A percentile compares a stretch with the other conserved stretches of the same genome.
phyloP scores from a whole-genome alignment of 352 stramenopile genomes.

The Globisporangium nagaii region DNA sequence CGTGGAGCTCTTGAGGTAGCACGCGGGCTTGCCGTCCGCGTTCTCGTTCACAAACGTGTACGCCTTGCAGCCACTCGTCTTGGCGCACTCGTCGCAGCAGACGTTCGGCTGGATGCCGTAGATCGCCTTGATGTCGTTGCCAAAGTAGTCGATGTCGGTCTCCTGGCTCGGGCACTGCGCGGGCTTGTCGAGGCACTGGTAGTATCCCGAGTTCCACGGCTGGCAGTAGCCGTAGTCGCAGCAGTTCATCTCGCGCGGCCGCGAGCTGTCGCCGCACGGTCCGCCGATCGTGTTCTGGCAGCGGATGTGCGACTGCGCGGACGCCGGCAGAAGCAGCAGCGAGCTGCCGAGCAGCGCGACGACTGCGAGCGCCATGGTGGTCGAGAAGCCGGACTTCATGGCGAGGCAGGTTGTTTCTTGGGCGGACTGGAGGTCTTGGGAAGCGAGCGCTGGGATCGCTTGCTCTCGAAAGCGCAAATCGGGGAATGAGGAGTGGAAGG shows the following conservation, averaged over 20 bases:
- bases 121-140: slow-evolving; percentile 37
- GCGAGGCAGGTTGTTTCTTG: neutral
- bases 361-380: neutral
- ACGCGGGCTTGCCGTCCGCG: slow-evolving; percentile 34
- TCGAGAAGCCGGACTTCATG: neutral
- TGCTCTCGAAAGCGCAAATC: neutral
- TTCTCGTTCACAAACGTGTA: slow-evolving; percentile 66
- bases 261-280: slow-evolving; percentile 26
- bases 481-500: neutral
- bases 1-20: slow-evolving; percentile 44
- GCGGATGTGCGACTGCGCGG: slow-evolving; percentile 30
- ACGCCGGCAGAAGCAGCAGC: neutral
- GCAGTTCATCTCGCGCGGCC: slow-evolving; percentile 26
- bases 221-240: slow-evolving; percentile 50
- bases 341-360: neutral
- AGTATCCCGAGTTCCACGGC: slow-evolving; percentile 57
- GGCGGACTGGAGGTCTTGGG: neutral
- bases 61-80: slow-evolving; percentile 36
- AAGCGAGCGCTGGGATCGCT: neutral
- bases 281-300: slow-evolving; percentile 45
- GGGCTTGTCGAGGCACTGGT: slow-evolving; percentile 41
- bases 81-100: slow-evolving; percentile 36
- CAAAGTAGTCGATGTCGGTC: slow-evolving; percentile 44
- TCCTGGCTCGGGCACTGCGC: slow-evolving; percentile 30
- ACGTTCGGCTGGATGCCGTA: slow-evolving; percentile 30